Percentiles rank a stretch among this genome's conserved stretches.
These are phyloP conservation scores for Paecilomyces fulvus DNA, from an alignment of 2,329 filamentous ascomycete genomes.

Conservation along the genomic window DNA sequence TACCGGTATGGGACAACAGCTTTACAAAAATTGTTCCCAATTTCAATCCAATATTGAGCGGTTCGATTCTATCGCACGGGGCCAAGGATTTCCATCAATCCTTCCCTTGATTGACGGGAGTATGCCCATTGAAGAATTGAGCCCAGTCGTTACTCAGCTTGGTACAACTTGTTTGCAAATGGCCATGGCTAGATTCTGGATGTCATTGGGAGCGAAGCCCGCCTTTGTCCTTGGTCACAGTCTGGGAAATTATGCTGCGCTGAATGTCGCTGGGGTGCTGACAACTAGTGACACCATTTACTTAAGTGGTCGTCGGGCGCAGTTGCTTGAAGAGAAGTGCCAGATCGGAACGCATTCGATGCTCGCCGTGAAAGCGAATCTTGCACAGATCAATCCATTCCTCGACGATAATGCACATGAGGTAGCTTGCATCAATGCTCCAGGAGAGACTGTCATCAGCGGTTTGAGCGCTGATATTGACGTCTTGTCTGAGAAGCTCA, in stretches of 20 bases:
- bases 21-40: conserved; percentile 22
- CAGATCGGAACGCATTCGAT: conserved; percentile 36
- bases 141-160: conserved; percentile 26
- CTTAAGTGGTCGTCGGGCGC: conserved; percentile 32
- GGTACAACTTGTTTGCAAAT: conserved; percentile 33
- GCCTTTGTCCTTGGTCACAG: conserved; percentile 35
- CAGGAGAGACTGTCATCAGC: conserved; percentile 36
- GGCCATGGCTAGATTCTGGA: conserved; percentile 28
- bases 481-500: conserved; percentile 24
- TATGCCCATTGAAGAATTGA: conserved; percentile 20
- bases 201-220: conserved; percentile 27
- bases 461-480: conserved; percentile 30
- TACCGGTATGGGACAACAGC: conserved; percentile 26
- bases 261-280: conserved; percentile 30
- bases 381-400: conserved; percentile 22
- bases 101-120: conserved; percentile 26
- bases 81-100: conserved; percentile 29
- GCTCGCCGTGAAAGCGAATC: conserved; percentile 34
- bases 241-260: conserved; percentile 34
- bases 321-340: conserved; percentile 33
- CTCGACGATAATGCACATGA: conserved; percentile 22
- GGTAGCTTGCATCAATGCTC: conserved; percentile 36
- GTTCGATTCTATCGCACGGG: conserved; percentile 23
- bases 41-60: conserved; percentile 25
- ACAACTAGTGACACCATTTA: conserved; percentile 31